Evolutionary conservation across 345 rosid genomes (phyloP), one percentile per base, ranked within the genome.

Genomic region (Adansonia digitata): DNA sequence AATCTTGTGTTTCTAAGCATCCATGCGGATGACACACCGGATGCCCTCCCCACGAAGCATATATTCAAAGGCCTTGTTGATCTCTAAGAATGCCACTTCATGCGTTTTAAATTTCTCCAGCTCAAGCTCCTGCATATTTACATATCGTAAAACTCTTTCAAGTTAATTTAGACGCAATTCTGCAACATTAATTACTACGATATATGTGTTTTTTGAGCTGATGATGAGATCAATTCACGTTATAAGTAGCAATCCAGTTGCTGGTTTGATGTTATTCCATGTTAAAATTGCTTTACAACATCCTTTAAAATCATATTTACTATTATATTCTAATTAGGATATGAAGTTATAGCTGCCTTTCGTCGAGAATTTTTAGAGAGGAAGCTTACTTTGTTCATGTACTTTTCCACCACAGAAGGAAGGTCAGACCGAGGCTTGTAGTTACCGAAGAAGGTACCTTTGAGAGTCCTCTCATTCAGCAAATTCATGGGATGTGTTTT

Each of bases 381-480:
- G 39, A 45, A 12, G 61, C 46, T 84, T 59, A 59, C 88, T 83
- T 88, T 84, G 49, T 80, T 86, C 86, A 86, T 86, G 77, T 86
- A 88, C 73, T 79, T 85, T 74, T 85, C 87, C 18, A 85, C 86
- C 8, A 86, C 81, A 2, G 52, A 63, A 34, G 92, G 87, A 73
- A 88, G 79, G 74, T 85, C 85, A 22, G 83, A 80, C 22, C 83
- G 82, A 1, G 92, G 85, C 72, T 85, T 88, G 86, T 82, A 85
- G 84, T 88, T 84, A 46, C 92, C 88, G 14, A 77, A 86, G 87
- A 88, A 85, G 12, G 92, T 85, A 11, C 88, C 92, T 60, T 81
- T 86, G 1, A 88, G 82, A 42, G 88, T 88, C 63, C 86, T 83
- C 77, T 86, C 88, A 0, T 83, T 74, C 61, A 85, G 51, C 12